Percentiles rank a stretch among this genome's conserved stretches.
Conservation (phyloP, 345 rosid genomes). For the Melaleuca quinquenervia region DNA sequence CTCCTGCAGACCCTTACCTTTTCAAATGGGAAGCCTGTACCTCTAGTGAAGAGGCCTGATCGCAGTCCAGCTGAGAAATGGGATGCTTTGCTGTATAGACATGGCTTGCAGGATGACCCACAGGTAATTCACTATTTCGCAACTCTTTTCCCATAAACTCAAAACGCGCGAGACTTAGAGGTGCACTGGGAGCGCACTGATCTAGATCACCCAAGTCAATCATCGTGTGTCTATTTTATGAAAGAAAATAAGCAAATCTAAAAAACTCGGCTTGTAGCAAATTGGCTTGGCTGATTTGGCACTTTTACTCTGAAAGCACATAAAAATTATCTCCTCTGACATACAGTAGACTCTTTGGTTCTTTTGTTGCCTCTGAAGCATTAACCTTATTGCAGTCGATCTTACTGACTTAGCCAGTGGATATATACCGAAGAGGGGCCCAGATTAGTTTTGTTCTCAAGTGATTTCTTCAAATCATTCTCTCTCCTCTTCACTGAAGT, state of each 20-base stretch:
- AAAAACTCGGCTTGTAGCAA: background rate
- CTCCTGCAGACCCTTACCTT: constrained; percentile 60
- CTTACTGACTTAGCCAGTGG: background rate
- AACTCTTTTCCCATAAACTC: background rate
- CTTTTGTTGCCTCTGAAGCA: background rate
- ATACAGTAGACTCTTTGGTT: background rate
- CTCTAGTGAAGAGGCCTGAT: constrained; percentile 66
- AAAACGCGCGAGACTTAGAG: background rate
- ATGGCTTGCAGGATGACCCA: constrained; percentile 49
- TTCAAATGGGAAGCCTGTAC: constrained; percentile 55
- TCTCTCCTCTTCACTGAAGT: background rate
- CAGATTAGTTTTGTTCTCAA: background rate
- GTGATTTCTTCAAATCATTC: background rate
- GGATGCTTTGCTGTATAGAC: constrained; percentile 83
- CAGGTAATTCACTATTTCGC: constrained; percentile 32
- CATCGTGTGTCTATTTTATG: background rate
- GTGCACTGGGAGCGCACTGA: background rate
- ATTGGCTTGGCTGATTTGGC: background rate
- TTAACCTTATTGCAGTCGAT: background rate
- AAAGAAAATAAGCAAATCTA: background rate
- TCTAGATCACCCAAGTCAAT: background rate
- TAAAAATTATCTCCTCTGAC: background rate
- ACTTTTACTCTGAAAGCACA: background rate
- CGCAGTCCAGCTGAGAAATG: constrained; percentile 86
- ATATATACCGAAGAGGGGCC: background rate